Evolutionary conservation across 805 yeast species (phyloP), one percentile per base, ranked within the genome.

Genomic region (Candida maris): DNA sequence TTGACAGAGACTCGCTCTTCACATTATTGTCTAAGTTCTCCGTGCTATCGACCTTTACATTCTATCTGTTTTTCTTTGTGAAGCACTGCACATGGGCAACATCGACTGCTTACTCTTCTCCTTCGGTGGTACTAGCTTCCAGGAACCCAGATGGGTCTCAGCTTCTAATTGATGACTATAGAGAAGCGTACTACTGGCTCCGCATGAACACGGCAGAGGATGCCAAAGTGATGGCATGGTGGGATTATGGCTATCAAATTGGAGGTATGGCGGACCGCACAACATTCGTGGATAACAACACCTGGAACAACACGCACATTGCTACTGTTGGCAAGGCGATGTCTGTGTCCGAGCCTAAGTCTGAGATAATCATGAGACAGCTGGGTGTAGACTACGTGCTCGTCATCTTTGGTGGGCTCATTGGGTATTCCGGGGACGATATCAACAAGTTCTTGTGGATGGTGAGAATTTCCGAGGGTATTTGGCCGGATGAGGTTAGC

Each of bases 241-340:
- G 99, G 99, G 98, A 94, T 70, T 94, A 94, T 58, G 99, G 99
- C 37, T 93, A 93, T 65, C 99, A 93, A 70, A 93, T 93, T 55
- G 98, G 98, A 52, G 99, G 99, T 45, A 93, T 93, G 97, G 98
- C 98, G 30, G 98, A 93, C 65, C 79, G 99, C 58, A 91, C 97
- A 46, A 93, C 99, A 5, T 72, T 93, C 51, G 99, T 94, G 26
- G 99, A 93, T 64, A 93, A 93, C 75, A 93, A 93, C 67, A 93
- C 99, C 8, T 93, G 99, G 98, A 93, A 93, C 62, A 93, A 93
- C 70, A 93, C 98, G 3, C 99, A 93, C 61, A 94, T 93, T 64
- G 99, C 98, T 49, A 88, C 96, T 12, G 98, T 93, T 37, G 99
- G 99, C 54, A 88, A 88, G 63, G 97, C 97, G 14, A 87, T 93